Percentiles rank a stretch among this genome's conserved stretches.
phyloP scores from a whole-genome alignment of 2,329 filamentous ascomycete species.

The Knufia petricola region DNA sequence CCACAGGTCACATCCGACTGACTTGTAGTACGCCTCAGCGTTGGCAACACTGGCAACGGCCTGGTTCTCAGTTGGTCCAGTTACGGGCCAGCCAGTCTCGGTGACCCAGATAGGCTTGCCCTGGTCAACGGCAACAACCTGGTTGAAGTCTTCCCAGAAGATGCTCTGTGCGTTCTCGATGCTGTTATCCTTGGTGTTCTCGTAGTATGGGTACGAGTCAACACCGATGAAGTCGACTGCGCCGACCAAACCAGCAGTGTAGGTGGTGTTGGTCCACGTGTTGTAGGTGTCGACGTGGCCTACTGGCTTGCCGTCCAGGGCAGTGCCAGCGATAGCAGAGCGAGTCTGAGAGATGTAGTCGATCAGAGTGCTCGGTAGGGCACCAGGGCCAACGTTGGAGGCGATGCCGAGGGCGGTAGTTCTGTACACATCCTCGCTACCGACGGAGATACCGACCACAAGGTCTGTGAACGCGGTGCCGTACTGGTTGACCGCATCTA shows the following conservation, averaged over 20 bases:
- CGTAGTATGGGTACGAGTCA: conserved; percentile 77
- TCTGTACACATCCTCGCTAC: conserved; percentile 79
- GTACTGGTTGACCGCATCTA: conserved; percentile 58
- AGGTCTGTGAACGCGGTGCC: conserved; percentile 55
- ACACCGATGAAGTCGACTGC: conserved; percentile 71
- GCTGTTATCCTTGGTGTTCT: conserved; percentile 45
- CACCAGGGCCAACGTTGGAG: conserved; percentile 54
- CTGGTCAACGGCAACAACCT: conserved; percentile 48
- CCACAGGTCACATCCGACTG: conserved; percentile 48
- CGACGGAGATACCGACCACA: conserved; percentile 75
- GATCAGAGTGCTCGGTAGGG: conserved; percentile 52
- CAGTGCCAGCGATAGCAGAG: conserved; percentile 52
- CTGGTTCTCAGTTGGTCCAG: conserved; percentile 45
- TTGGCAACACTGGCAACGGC: conserved; percentile 49
- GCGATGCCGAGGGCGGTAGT: conserved; percentile 59
- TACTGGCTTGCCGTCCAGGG: conserved; percentile 48
- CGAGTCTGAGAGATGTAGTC: conserved; percentile 63
- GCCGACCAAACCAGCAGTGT: conserved; percentile 49
- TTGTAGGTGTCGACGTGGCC: conserved; percentile 91
- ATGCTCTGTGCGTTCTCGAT: conserved; percentile 55
- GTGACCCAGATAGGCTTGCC: conserved; percentile 54
- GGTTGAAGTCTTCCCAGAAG: conserved; percentile 57
- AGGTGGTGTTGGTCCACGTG: conserved; percentile 64
- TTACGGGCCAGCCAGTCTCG: conserved; percentile 57
- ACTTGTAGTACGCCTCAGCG: conserved; percentile 54